A percentile compares a stretch with the other conserved stretches of the same genome.
Conservation (phyloP, 1,284 basidiomycete genomes). For the Rhodotorula sp. region DNA sequence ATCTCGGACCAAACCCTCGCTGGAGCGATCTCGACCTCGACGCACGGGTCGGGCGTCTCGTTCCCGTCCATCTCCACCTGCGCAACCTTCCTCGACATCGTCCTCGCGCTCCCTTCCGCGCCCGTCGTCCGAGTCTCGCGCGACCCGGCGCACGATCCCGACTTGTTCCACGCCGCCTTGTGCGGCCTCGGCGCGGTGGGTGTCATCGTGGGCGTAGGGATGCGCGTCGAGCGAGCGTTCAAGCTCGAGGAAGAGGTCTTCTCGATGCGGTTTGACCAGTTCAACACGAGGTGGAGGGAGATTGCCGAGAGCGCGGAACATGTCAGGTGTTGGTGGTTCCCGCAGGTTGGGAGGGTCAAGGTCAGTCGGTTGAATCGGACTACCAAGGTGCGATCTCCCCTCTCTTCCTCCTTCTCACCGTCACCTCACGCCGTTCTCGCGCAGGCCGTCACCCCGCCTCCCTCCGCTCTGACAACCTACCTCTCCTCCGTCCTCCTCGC, state of each 20-base stretch:
- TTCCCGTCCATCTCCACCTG: slow-evolving; percentile 81
- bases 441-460: slow-evolving; percentile 23
- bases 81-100: slow-evolving; percentile 69
- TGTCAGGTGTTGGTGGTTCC: slow-evolving; percentile 94
- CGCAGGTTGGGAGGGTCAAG: slow-evolving; percentile 70
- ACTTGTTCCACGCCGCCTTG: slow-evolving; percentile 86
- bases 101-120: slow-evolving; percentile 56
- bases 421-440: neutral
- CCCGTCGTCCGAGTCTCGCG: slow-evolving; percentile 66
- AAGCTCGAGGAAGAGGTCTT: slow-evolving; percentile 74
- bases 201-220: slow-evolving; percentile 73
- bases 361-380: slow-evolving; percentile 74
- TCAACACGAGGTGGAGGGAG: slow-evolving; percentile 57
- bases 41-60: slow-evolving; percentile 82
- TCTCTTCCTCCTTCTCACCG: neutral
- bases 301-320: slow-evolving; percentile 72
- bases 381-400: slow-evolving; percentile 59
- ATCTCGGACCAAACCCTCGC: slow-evolving; percentile 95
- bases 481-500: slow-evolving; percentile 16
- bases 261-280: slow-evolving; percentile 61
- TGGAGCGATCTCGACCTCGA: slow-evolving; percentile 91
- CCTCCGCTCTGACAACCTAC: slow-evolving; percentile 19
- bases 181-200: slow-evolving; percentile 94
- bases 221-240: slow-evolving; percentile 80
- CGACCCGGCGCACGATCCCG: slow-evolving; percentile 52